Conservation (phyloP, 495 filamentous ascomycete genomes). For the Penicillium herquei region DNA sequence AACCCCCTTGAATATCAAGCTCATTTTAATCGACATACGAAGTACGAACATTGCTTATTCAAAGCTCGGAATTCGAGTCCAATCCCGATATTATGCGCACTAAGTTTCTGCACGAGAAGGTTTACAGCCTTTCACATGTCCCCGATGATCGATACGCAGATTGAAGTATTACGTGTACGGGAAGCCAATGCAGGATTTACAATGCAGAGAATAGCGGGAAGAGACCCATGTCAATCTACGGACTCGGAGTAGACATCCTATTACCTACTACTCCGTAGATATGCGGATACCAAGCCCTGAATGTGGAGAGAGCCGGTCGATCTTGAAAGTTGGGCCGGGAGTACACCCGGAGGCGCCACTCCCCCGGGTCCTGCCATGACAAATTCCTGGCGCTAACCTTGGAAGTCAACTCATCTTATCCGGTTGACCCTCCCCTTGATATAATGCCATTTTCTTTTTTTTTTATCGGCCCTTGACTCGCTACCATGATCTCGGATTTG, state of each 20-base stretch:
- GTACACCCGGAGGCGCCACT: constrained; percentile 3
- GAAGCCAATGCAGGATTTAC: neutral
- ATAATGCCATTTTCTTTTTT: constrained; percentile 4
- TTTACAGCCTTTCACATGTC: too few species aligned
- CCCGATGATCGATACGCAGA: too few species aligned
- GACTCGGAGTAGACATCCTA: too few species aligned
- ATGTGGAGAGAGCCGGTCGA: constrained; percentile 16
- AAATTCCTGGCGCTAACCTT: constrained; percentile 7
- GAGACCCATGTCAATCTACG: neutral
- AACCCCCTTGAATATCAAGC: too few species aligned
- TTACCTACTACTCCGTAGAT: too few species aligned
- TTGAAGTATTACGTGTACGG: neutral
- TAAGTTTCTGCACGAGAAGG: too few species aligned
- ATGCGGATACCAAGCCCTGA: constrained; percentile 9
- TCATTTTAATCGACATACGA: too few species aligned
- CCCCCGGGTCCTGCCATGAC: constrained; percentile 5
- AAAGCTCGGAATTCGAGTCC: too few species aligned
- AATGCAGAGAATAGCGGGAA: neutral
- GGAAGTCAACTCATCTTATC: neutral
- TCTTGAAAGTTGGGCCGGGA: constrained; percentile 10
- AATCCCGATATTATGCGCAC: too few species aligned
- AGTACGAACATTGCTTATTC: too few species aligned
- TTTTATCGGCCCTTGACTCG: constrained; percentile 7
- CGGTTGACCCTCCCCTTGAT: neutral
- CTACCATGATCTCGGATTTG: constrained; percentile 2